These are phyloP conservation scores for Penicillium sp. DNA, from an alignment of 2,329 filamentous ascomycete genomes.

Conservation along the genomic window DNA sequence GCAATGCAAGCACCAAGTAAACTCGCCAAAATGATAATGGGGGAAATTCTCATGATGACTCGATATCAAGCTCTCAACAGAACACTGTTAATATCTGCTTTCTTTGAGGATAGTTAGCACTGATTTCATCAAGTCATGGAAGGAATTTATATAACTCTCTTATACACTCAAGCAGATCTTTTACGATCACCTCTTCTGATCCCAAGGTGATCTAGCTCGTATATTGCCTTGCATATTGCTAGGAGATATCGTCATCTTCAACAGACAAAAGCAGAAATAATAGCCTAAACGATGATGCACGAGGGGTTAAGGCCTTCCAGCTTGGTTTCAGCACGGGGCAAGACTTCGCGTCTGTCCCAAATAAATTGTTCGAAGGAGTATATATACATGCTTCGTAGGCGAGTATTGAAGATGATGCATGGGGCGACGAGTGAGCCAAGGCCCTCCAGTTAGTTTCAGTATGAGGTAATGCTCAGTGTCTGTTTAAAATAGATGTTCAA, in stretches of 20 bases:
- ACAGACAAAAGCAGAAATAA: background rate
- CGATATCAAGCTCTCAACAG: background rate
- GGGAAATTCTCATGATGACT: background rate
- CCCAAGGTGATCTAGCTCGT: background rate
- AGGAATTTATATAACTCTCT: background rate
- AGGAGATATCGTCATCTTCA: background rate
- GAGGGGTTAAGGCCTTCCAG: background rate
- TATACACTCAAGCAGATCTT: background rate
- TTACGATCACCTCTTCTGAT: background rate
- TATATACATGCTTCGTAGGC: background rate
- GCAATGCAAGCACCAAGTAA: background rate
- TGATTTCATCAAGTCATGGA: background rate
- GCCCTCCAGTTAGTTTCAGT: background rate
- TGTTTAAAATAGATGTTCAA: background rate
- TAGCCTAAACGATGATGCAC: background rate
- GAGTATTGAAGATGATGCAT: background rate
- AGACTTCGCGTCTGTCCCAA: background rate
- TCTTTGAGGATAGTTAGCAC: background rate
- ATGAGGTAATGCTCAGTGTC: background rate
- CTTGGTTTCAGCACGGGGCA: background rate
- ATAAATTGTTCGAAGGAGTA: background rate
- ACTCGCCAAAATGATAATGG: background rate
- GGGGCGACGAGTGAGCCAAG: background rate
- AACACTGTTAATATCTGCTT: background rate
- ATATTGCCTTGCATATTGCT: background rate